Evolutionary conservation across 208 protist species (phyloP).

Genomic region (Trypanosoma congolense): DNA sequence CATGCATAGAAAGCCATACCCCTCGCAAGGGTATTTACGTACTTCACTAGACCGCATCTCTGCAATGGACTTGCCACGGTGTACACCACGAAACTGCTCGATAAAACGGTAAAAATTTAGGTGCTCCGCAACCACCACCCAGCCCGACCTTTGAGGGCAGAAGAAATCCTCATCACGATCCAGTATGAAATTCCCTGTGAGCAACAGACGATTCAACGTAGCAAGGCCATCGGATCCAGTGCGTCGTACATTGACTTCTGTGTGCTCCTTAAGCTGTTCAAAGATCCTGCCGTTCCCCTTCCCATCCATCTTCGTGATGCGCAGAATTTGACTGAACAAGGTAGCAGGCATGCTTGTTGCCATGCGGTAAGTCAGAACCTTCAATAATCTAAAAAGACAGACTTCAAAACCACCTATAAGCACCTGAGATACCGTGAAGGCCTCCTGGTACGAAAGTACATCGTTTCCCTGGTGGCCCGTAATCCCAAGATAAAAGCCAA

Average conservation of each 20-base stretch:
- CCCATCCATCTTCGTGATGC: constrained; percentile 15
- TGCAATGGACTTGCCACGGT: constrained; percentile 98
- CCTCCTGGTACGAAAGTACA: constrained; percentile 93
- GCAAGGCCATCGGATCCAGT: constrained; percentile 41
- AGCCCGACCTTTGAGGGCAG: constrained; percentile 90
- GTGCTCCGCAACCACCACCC: constrained; percentile 97
- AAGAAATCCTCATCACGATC: constrained; percentile 87
- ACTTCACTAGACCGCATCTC: constrained; percentile 97
- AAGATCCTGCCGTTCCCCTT: constrained; percentile 32
- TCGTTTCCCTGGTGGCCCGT: constrained; percentile 94
- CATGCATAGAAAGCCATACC: constrained; percentile 99
- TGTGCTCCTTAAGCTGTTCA: constrained; percentile 55
- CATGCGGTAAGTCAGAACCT: constrained; percentile 42
- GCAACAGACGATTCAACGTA: constrained; percentile 58
- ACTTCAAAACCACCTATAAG: constrained; percentile 88
- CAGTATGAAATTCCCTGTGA: constrained; percentile 70
- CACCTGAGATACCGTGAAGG: constrained; percentile 95
- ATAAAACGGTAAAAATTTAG: constrained; percentile 99
- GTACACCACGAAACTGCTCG: constrained; percentile 98
- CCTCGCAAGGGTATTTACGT: constrained; percentile 98
- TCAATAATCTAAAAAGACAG: constrained; percentile 71
- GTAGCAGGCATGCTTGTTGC: constrained; percentile 40
- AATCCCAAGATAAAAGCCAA: constrained; percentile 85
- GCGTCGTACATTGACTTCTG: constrained; percentile 42
- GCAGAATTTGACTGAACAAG: constrained; percentile 51